Percentiles rank a stretch among this genome's conserved stretches.
Conservation (phyloP, 805 yeast species). For the Metschnikowia lochheadii region DNA sequence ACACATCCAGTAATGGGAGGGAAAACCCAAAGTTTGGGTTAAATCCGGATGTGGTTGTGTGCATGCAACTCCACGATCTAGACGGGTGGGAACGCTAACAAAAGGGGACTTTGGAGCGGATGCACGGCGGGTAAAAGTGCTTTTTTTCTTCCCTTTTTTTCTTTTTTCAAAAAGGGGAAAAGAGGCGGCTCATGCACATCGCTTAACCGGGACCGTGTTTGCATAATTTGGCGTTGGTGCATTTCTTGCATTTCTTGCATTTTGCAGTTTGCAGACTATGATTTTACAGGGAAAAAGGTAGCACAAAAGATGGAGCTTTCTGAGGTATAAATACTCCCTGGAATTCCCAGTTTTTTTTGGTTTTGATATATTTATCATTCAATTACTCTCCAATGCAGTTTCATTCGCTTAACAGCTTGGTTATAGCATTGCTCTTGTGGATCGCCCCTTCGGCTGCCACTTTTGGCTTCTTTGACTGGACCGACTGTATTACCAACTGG, state of each 20-base stretch:
- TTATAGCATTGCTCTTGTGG: slow-evolving; percentile 3
- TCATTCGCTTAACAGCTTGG: not conserved
- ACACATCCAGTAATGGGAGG: not conserved
- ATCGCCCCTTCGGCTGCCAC: slow-evolving; percentile 3
- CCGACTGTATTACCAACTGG: slow-evolving; percentile 2
- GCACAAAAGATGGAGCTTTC: not conserved
- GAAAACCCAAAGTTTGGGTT: not conserved
- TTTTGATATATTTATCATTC: not conserved
- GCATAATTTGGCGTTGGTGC: not conserved
- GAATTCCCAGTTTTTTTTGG: not conserved
- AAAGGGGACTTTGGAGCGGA: not conserved
- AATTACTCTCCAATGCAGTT: not conserved
- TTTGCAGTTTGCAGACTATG: not conserved
- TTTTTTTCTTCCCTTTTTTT: no score
- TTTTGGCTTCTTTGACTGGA: not conserved
- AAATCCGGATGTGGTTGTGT: not conserved
- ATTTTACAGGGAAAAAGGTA: no score
- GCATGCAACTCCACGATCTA: not conserved
- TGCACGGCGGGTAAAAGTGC: not conserved
- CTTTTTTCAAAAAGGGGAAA: not conserved
- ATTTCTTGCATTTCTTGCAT: not conserved
- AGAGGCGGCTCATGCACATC: not conserved
- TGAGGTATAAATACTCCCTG: not conserved
- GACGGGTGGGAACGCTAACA: not conserved
- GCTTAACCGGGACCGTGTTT: not conserved